Conservation (phyloP, 78 protist species). For the Mantamonas sphyraenae region DNA sequence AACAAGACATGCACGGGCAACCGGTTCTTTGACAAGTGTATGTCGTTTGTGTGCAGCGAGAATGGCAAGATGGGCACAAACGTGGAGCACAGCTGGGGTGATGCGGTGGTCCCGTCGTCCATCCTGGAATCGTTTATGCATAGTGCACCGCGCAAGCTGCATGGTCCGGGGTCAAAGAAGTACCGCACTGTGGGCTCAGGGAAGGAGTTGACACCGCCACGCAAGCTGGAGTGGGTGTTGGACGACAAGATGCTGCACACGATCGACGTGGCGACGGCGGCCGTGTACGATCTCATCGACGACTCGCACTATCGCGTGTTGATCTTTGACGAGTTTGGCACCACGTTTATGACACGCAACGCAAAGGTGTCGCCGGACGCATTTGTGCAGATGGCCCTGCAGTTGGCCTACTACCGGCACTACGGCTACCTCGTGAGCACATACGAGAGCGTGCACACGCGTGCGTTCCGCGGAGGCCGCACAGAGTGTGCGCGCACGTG, state of each 20-base stretch:
- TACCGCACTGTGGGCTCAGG: no score
- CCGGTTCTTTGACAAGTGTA: slow-evolving; percentile 55
- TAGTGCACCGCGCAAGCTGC: not conserved
- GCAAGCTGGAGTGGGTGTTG: no score
- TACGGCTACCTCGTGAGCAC: not conserved
- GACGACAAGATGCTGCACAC: not conserved
- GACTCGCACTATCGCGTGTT: not conserved
- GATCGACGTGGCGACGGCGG: not conserved
- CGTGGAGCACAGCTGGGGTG: slow-evolving; percentile 41
- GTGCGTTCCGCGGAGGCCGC: slow-evolving; percentile 40
- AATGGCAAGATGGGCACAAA: slow-evolving; percentile 29
- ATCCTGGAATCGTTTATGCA: not conserved
- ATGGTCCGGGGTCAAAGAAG: not conserved
- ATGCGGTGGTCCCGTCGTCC: not conserved
- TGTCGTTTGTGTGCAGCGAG: slow-evolving; percentile 16
- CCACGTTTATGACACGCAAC: no score
- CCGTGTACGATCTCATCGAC: not conserved
- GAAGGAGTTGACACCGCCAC: no score
- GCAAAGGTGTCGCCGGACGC: slow-evolving; percentile 42
- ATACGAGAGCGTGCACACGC: slow-evolving; percentile 49
- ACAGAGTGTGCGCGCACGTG: slow-evolving; percentile 37
- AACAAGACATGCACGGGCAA: not conserved
- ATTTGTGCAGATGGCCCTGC: slow-evolving; percentile 50
- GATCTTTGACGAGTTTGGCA: not conserved
- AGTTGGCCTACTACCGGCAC: slow-evolving; percentile 31